Percentiles rank a stretch among this genome's conserved stretches.
These are phyloP conservation scores for Kazachstania bromeliacearum DNA, from an alignment of 805 yeast species.

Conservation along the genomic window DNA sequence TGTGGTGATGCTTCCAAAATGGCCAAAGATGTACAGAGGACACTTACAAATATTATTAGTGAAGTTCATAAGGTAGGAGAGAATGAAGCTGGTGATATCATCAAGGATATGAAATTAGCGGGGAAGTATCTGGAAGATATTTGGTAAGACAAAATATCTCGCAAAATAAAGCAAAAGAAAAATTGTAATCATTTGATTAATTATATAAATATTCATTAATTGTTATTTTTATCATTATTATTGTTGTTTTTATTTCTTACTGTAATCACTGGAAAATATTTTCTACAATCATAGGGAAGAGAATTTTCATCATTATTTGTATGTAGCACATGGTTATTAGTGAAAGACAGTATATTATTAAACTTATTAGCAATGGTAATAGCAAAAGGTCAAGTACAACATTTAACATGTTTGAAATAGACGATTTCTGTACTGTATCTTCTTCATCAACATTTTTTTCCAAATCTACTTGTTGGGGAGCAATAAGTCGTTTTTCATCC, in stretches of 20 bases:
- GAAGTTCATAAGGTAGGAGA: slow-evolving; percentile 52
- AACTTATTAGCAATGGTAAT: too few relatives aligned
- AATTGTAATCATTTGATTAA: not conserved
- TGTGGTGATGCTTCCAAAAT: slow-evolving; percentile 95
- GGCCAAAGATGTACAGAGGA: slow-evolving; percentile 86
- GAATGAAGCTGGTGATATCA: slow-evolving; percentile 64
- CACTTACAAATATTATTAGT: slow-evolving; percentile 55
- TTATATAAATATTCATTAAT: not conserved
- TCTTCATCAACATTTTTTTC: too few relatives aligned
- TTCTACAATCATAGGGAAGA: too few relatives aligned
- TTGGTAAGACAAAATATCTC: slow-evolving; percentile 45
- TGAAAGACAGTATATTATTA: too few relatives aligned
- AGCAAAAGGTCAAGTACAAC: too few relatives aligned
- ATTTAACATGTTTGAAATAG: too few relatives aligned
- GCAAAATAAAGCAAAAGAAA: not conserved
- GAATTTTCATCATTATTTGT: too few relatives aligned
- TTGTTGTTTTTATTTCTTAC: not conserved
- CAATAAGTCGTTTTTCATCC: too few relatives aligned
- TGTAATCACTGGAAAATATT: not conserved
- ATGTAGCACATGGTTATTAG: too few relatives aligned
- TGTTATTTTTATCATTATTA: not conserved
- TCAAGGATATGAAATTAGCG: slow-evolving; percentile 69
- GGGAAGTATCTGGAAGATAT: slow-evolving; percentile 96
- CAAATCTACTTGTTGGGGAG: too few relatives aligned
- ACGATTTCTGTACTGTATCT: too few relatives aligned